phyloP scores from a whole-genome alignment of 225 moss, liverwort and hornwort species.

The Polytrichum formosum region DNA sequence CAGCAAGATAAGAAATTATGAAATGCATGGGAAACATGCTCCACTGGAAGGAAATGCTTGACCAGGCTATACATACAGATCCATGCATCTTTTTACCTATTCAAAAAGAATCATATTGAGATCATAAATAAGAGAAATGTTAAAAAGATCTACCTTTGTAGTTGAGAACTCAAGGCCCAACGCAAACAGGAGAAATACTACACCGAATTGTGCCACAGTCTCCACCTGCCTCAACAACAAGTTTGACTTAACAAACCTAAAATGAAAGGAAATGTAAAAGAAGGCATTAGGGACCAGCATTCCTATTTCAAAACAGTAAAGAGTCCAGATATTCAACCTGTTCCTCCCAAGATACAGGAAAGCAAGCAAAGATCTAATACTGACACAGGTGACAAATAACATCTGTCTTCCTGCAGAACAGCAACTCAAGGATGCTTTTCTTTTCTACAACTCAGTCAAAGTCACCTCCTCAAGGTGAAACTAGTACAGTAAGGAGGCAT shows the following conservation, averaged over 20 bases:
- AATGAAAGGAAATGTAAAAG: background rate
- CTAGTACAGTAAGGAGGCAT: background rate
- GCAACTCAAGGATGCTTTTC: no score
- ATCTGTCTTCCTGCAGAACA: no score
- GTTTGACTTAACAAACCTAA: background rate
- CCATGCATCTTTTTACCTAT: background rate
- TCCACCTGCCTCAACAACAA: constrained; percentile 51
- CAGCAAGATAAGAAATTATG: background rate
- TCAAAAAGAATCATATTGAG: no score
- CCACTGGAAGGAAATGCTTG: no score
- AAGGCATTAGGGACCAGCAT: no score
- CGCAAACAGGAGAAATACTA: constrained; percentile 91
- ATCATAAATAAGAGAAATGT: background rate
- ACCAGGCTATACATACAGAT: no score
- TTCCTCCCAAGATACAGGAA: background rate
- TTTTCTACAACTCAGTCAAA: no score
- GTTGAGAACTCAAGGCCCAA: constrained; percentile 94
- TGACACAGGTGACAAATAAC: background rate
- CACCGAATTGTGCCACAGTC: constrained; percentile 97
- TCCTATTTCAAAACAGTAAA: no score
- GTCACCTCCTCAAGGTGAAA: no score
- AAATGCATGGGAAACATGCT: no score
- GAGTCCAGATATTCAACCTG: background rate
- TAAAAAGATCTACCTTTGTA: constrained; percentile 47
- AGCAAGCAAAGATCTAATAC: background rate